Evolutionary conservation across 768 basidiomycete genomes (phyloP), one percentile per base, ranked within the genome.

Genomic region (Cubamyces sp.): DNA sequence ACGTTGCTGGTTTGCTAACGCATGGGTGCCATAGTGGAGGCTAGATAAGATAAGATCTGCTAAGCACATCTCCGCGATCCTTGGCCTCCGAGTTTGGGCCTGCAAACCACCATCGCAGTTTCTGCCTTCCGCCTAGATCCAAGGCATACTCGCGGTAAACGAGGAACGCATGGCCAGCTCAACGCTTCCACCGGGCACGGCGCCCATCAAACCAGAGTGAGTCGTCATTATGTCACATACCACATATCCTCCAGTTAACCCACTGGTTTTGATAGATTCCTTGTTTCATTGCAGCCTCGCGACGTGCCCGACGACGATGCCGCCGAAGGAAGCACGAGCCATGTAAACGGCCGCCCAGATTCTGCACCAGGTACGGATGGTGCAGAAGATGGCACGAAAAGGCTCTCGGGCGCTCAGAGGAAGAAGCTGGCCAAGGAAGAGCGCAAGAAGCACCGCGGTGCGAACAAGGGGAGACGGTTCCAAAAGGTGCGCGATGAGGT

Each of bases 391-490:
- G 64, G 64, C 19, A 64, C 60, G 52, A 74, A 71, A 70, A 75
- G 68, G 28, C 60, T 74, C 40, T 67, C 70, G 37, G 76, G 74
- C 11, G 69, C 76, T 25, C 76, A 79, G 59, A 71, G 72, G 45
- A 80, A 79, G 65, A 81, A 77, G 66, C 70, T 80, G 57, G 82
- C 81, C 12, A 87, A 85, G 70, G 85, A 87, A 65, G 83, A 87
- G 71, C 88, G 84, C 73, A 91, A 91, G 73, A 84, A 87, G 12
- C 82, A 85, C 62, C 79, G 84, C 34, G 95, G 95, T 2, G 86
- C 87, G 61, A 97, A 96, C 74, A 96, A 94, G 71, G 88, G 85
- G 14, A 75, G 96, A 43, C 81, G 86, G 15, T 95, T 94, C 73
- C 86, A 82, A 18, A 89, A 89, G 70, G 79, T 91, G 18, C 80